Base-by-base conservation (phyloP, 768 basidiomycete genomes). In the Podaxis sp. region DNA sequence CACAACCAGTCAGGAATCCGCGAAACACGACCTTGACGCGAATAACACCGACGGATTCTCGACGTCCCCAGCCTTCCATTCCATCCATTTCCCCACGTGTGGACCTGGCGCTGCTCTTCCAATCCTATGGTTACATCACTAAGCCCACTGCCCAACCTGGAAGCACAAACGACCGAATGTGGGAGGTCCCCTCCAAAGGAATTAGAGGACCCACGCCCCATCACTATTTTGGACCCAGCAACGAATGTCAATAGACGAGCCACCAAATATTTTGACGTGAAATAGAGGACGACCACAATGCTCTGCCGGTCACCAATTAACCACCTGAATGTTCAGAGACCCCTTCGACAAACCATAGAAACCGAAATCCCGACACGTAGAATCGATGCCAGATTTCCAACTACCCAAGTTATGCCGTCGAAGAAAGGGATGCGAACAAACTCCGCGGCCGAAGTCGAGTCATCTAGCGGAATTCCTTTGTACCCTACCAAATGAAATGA, bases 1-100 rank as follows among this genome's bases (percentile, higher is more conserved):
- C 58, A 46, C 50, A 63, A 57, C 55, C 53, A 52, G 21, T 46
- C 38, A 10, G 48, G 56, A 40, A 61, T 53, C 27, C 56, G 50
- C 37, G 61, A 59, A 38, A 61, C 40, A 52, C 55, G 56, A 1
- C 50, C 37, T 21, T 50, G 51, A 36, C 59, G 42, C 25, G 7
- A 9, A 9, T 42, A 18, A 25, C 42, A 9, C 21, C 25, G 25
- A 48, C 21, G 42, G 42, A 18, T 48, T 23, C 18, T 23, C 18
- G 47, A 48, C 11, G 10, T 11, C 13, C 21, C 21, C 4, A 48
- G 11, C 13, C 47, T 48, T 48, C 47, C 47, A 48, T 48, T 25
- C 23, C 18, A 27, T 48, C 11, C 47, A 48, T 18, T 5, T 14
- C 40, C n/a, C n/a, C n/a, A 11, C 40, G n/a, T n/a, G n/a, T n/a